Base-by-base conservation (phyloP, 2,329 filamentous ascomycete genomes). In the Phyllosticta ampelicida region DNA sequence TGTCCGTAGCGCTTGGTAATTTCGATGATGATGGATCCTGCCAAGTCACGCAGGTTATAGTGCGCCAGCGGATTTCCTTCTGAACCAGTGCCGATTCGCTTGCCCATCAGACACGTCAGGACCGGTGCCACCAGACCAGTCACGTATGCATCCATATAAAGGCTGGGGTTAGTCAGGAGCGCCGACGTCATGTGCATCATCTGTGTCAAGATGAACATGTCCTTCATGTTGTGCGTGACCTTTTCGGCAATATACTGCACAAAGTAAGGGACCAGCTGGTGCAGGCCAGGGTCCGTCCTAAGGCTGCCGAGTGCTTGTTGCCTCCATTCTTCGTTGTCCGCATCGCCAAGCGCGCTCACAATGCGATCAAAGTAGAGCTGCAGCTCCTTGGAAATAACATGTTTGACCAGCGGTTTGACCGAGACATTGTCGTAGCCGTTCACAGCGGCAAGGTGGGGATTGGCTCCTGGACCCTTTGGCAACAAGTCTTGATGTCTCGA, bases 361-460 rank as follows among this genome's bases (percentile, higher is more conserved):
- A 97, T 90, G 73, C 95, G 96, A 69, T 96, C 90, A 69, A 97
- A 99, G 77, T 96, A 96, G 30, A 97, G 83, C 62, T 95, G 90
- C 20, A 97, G 83, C 74, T 99, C 94, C 74, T 96, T 95, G 63
- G 90, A 95, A 51, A 99, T 82, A 53, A 96, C 87, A 70, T 99
- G 94, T 74, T 97, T 97, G 63, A 99, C 91, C 11, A 91, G 80
- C 2, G 94, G 92, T 70, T 92, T 92, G 73, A 95, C 86, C 49
- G 85, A 80, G 58, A 91, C 80, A 64, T 88, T 90, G 65, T 96
- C 90, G 66, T 87, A 86, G 52, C 91, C 91, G 55, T 86, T 86
- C 63, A 91, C 82, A 16, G 89, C 89, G 23, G 90, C 88, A 49
- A 96, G 80, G 51, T 89, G 87, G 5, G 88, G 86, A 67, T 95